Evolutionary conservation across 2,329 filamentous ascomycete species (phyloP), one percentile per base, ranked within the genome.

Genomic region (Penicillium decumbens): DNA sequence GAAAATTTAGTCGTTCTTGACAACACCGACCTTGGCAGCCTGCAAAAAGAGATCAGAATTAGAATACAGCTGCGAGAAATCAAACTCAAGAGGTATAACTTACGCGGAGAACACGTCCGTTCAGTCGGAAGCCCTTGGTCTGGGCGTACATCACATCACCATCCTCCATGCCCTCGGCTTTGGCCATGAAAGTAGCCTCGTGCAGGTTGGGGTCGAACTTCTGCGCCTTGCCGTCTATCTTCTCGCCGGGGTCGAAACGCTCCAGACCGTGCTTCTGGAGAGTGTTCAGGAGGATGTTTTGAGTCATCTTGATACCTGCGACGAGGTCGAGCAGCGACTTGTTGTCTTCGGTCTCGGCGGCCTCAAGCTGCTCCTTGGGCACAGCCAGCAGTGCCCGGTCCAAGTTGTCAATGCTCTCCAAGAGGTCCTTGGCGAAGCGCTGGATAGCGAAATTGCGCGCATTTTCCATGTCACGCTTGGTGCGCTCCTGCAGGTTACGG

Each of bases 191-290:
- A 20, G 89, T 93, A 32, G 93, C 93, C 79, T 98, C 93, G 71
- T 97, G 93, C 73, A 88, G 80, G 73, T 96, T 96, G 59, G 93
- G 91, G 76, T 98, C 87, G 78, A 98, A 98, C 74, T 89, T 90
- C 70, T 93, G 86, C 62, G 83, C 80, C 57, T 82, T 76, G 30
- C 76, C 76, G 1, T 72, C 68, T 4, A 64, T 50, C 32, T 54
- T 58, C 57, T 74, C 72, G 49, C 70, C 73, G 15, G 93, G 92
- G 68, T 91, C 84, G 69, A 95, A 89, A 60, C 91, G 80, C 78
- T 95, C 88, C 55, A 98, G 78, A 48, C 93, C 93, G 72, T 98
- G 93, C 79, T 95, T 96, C 77, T 88, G 84, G 58, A 98, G 79
- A 15, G 92, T 95, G 67, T 79, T 79, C 77, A 96, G 84, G 65